These are phyloP conservation scores for Cyclotella distinguenda DNA, from an alignment of 108 stramenopile genomes.

Conservation along the genomic window DNA sequence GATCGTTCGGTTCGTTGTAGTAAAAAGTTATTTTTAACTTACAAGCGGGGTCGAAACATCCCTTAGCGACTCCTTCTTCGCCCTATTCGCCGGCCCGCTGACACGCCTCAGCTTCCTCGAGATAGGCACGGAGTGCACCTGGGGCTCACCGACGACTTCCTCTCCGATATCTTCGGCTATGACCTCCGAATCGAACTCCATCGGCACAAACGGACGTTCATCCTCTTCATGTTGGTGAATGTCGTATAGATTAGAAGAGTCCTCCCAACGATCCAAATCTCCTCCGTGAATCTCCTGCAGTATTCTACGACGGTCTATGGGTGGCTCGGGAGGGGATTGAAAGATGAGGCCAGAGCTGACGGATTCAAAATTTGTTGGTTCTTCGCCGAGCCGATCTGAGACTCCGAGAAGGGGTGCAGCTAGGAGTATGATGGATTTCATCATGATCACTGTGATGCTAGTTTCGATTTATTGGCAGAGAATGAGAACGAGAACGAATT, in stretches of 20 bases:
- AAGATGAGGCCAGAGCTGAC: background rate
- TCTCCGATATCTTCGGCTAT: background rate
- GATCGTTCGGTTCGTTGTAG: background rate
- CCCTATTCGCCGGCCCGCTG: background rate
- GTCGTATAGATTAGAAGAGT: background rate
- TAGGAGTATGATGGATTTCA: background rate
- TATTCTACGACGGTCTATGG: background rate
- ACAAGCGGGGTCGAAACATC: background rate
- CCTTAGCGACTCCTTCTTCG: background rate
- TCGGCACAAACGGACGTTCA: background rate
- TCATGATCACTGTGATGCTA: background rate
- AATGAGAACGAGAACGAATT: background rate
- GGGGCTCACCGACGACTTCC: background rate
- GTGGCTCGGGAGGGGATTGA: background rate
- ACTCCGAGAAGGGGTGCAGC: background rate
- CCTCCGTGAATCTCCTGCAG: constrained; percentile 8
- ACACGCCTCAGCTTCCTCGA: background rate
- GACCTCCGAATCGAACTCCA: background rate
- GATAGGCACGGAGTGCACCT: background rate
- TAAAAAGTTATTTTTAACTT: background rate
- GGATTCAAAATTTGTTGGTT: background rate
- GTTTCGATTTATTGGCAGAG: background rate
- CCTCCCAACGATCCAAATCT: background rate
- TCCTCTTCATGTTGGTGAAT: background rate
- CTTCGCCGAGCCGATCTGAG: background rate